Percentiles rank a stretch among this genome's conserved stretches.
phyloP scores from a whole-genome alignment of 257 asterid genomes.

The Echites panduratus region DNA sequence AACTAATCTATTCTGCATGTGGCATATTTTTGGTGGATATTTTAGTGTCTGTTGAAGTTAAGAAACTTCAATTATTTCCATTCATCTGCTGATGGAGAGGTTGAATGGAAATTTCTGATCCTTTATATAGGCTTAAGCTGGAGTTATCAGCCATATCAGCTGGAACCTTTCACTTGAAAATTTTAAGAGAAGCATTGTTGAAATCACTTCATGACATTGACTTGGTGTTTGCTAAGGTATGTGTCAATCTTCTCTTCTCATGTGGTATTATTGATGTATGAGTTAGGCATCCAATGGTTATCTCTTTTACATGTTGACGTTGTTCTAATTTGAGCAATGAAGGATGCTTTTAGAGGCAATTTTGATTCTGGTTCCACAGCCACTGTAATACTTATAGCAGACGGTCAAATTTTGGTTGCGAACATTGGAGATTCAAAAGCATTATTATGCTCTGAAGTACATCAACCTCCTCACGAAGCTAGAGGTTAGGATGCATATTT shows the following conservation, averaged over 20 bases:
- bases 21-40: not conserved
- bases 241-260: not conserved
- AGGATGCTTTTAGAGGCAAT: constrained; percentile 76
- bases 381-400: constrained; percentile 67
- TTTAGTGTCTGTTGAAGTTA: not conserved
- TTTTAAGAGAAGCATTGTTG: constrained; percentile 86
- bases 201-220: constrained; percentile 84
- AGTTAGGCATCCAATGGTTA: constrained; percentile 5
- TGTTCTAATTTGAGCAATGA: constrained; percentile 23
- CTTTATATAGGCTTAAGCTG: constrained; percentile 60
- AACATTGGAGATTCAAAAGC: constrained; percentile 96
- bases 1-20: not conserved
- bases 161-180: constrained; percentile 65
- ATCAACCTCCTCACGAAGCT: constrained; percentile 75
- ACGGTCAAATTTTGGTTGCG: constrained; percentile 79
- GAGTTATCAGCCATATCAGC: constrained; percentile 61
- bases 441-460: constrained; percentile 81
- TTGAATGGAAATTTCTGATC: not conserved
- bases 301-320: constrained; percentile 22
- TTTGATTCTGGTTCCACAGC: constrained; percentile 90
- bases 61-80: not conserved
- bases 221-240: constrained; percentile 60
- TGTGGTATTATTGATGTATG: not conserved
- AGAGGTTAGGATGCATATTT: constrained; percentile 47
- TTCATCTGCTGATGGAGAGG: not conserved